These are phyloP conservation scores for Elsinoe australis DNA, from an alignment of 2,329 filamentous ascomycete species.

Conservation along the genomic window DNA sequence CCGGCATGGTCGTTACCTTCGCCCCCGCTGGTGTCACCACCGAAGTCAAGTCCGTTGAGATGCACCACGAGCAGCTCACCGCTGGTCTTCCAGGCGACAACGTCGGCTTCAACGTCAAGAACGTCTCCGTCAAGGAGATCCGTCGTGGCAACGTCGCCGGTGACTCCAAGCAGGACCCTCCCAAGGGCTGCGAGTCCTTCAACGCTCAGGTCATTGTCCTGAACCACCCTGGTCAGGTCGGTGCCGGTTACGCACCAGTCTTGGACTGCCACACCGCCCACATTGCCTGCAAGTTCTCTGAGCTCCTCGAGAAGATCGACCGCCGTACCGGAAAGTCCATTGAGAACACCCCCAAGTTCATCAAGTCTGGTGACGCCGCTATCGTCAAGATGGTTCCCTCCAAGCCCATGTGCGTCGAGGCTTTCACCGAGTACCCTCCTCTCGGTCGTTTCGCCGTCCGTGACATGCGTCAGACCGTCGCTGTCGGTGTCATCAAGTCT, in stretches of 20 bases:
- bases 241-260: constrained; percentile 97
- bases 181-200: constrained; percentile 82
- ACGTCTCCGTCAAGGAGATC: constrained; percentile 99
- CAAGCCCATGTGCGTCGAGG: constrained; percentile 99
- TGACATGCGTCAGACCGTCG: constrained; percentile 85
- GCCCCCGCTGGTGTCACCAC: constrained; percentile 98
- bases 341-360: constrained; percentile 92
- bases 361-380: constrained; percentile 99
- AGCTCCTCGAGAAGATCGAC: constrained; percentile 99
- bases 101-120: constrained; percentile 99
- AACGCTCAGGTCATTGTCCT: constrained; percentile 99
- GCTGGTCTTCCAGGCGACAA: constrained; percentile 99
- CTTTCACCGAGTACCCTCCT: constrained; percentile 99
- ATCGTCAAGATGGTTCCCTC: constrained; percentile 99
- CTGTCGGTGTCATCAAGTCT: constrained; percentile 90
- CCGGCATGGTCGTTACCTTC: constrained; percentile 92
- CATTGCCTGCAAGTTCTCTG: constrained; percentile 99
- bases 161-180: constrained; percentile 99
- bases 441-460: constrained; percentile 99
- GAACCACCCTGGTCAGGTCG: constrained; percentile 99
- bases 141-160: constrained; percentile 99
- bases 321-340: constrained; percentile 98
- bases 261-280: constrained; percentile 99
- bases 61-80: constrained; percentile 98
- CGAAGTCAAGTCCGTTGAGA: constrained; percentile 99